Evolutionary conservation across 2,329 filamentous ascomycete genomes (phyloP), one percentile per base, ranked within the genome.

Genomic region (Tolypocladium paradoxum): DNA sequence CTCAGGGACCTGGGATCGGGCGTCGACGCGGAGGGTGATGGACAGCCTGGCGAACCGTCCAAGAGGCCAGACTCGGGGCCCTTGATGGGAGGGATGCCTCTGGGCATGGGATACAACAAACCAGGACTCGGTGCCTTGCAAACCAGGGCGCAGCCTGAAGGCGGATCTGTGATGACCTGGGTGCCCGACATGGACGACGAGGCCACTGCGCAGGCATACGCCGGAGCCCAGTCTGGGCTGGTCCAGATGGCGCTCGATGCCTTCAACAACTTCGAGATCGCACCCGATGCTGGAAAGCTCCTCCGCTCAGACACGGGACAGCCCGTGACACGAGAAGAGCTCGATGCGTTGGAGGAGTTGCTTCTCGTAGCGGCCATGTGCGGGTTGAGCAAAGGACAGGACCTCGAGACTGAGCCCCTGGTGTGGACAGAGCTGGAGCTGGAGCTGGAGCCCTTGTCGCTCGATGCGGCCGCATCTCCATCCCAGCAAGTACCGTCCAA

Each of bases 391-490:
- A 22, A 27, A 22, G 22, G 7, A 29, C 6, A 9, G 18, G 31
- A 18, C 2, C 4, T 40, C 5, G 31, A 16, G 8, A 37, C 29
- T 16, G 20, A 6, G 33, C 7, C n/a, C 11, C 47, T 35, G 11
- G 4, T 18, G 8, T 49, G 38, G 6, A 57, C 55, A 14, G 54
- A 56, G 34, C 45, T 54, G 47, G 47, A 56, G 47, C 49, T 56
- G 20, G 37, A 36, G 22, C 22, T 22, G 37, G 20, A 22, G 12
- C 20, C 4, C 11, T 40, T 6, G 37, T 35, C 20, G 12, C 9
- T 40, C n/a, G 48, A 35, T 22, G 52, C 55, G 16, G 45, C 50
- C 27, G 33, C 51, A 22, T 14, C 55, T 63, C 16, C 54, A 57
- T 18, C 53, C 54, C 38, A 40, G n/a, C 8, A 34, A 16, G 34